Evolutionary conservation across 768 basidiomycete genomes (phyloP).

Genomic region (Kwoniella dendrophila): DNA sequence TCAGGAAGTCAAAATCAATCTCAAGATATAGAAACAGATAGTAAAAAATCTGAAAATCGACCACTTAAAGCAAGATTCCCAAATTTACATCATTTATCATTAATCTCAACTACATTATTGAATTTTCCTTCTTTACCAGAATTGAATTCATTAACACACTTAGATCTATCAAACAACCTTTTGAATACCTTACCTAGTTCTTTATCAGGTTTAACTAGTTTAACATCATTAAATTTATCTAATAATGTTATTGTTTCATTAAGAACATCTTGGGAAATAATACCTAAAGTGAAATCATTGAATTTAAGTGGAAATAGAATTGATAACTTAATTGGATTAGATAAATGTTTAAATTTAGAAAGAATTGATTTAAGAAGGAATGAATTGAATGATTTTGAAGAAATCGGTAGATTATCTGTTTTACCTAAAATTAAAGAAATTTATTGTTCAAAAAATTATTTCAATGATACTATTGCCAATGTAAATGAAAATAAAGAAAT

Average conservation of each 20-base stretch:
- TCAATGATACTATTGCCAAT: slow-evolving; percentile 59
- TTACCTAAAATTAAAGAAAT: slow-evolving; percentile 78
- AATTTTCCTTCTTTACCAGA: slow-evolving; percentile 41
- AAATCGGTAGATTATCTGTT: slow-evolving; percentile 77
- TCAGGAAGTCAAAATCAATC: slow-evolving; percentile 1
- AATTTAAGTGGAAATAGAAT: slow-evolving; percentile 85
- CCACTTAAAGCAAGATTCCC: slow-evolving; percentile 24
- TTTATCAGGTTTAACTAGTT: slow-evolving; percentile 71
- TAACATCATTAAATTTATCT: slow-evolving; percentile 88
- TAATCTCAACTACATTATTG: slow-evolving; percentile 41
- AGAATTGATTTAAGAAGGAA: slow-evolving; percentile 82
- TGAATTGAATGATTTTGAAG: slow-evolving; percentile 75
- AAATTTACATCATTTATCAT: slow-evolving; percentile 45
- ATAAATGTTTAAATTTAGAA: slow-evolving; percentile 81
- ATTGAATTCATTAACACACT: slow-evolving; percentile 65
- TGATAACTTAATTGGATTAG: slow-evolving; percentile 92
- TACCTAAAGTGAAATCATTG: slow-evolving; percentile 74
- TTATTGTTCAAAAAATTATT: slow-evolving; percentile 78
- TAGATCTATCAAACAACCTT: slow-evolving; percentile 88
- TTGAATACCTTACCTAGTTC: slow-evolving; percentile 83
- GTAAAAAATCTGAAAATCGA: background rate
- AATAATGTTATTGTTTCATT: slow-evolving; percentile 99
- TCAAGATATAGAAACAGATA: background rate
- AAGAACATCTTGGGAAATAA: slow-evolving; percentile 76
- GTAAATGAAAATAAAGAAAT: slow-evolving; percentile 60